Base-by-base conservation (phyloP, 345 rosid species). In the Melastoma malabathricum region DNA sequence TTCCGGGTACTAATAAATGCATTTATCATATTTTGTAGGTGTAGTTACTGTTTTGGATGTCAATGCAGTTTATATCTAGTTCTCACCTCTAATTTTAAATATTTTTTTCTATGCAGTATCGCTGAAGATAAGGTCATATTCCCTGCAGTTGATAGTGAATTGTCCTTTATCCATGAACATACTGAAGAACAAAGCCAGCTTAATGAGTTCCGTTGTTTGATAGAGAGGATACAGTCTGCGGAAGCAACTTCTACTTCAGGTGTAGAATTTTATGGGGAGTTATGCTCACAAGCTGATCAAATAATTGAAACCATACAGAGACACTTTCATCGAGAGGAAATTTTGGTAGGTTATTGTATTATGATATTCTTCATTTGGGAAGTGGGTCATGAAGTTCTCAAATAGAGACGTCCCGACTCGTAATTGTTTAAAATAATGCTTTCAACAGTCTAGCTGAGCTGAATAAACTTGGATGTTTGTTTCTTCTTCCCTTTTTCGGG, bases 71-170 rank as follows among this genome's bases (percentile, higher is more conserved):
- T 12, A 12, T 51, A 29, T 51, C 25, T 17, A 5, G 34, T 51
- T 6, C 18, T 18, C 18, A 31, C 41, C 41, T 51, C 55, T 51
- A 29, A 6, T 19, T 8, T 43, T 17, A 12, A 50, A 47, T 23
- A 48, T 17, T 7, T 48, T 41, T 71, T 66, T 59, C 44, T 38
- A 52, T 64, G 52, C 80, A 88, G 97, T 61, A 67, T 88, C 67
- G 97, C 92, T n/a, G 92, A 88, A 72, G 97, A 82, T 63, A 76
- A 80, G 57, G 79, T 88, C 66, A 84, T 84, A 68, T 88, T 88
- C 71, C 97, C 97, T 52, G 92, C 94, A 15, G 76, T 88, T 60
- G 90, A 76, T 65, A 83, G 70, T 44, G 81, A 82, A 66, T 67
- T 82, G 18, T 84, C 92, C 50, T 88, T 84, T 64, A 64, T 60